A percentile compares a stretch with the other conserved stretches of the same genome.
phyloP scores from a whole-genome alignment of 257 asterid species.

The Ehretia macrophylla region DNA sequence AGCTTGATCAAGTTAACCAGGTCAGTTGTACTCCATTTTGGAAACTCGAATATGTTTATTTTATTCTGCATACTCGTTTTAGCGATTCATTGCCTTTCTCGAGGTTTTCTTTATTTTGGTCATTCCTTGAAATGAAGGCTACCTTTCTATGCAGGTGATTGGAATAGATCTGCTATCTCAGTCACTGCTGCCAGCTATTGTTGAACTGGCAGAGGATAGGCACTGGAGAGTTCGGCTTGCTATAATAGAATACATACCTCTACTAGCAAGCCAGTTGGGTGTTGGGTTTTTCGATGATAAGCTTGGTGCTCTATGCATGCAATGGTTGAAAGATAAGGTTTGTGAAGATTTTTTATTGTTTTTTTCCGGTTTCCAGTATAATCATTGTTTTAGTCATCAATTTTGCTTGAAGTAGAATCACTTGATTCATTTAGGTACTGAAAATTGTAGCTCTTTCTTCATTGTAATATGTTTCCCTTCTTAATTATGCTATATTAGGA shows the following conservation, averaged over 20 bases:
- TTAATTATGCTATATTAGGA: too few species aligned
- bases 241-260: slow-evolving; percentile 55
- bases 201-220: slow-evolving; percentile 72
- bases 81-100: background rate
- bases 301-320: slow-evolving; percentile 78
- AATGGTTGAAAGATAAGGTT: slow-evolving; percentile 76
- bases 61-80: background rate
- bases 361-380: background rate
- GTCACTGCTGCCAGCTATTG: slow-evolving; percentile 65
- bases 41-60: background rate
- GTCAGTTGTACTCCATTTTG: slow-evolving; percentile 22
- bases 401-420: background rate
- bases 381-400: background rate
- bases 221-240: slow-evolving; percentile 80
- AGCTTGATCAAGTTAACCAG: slow-evolving; percentile 91
- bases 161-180: slow-evolving; percentile 76
- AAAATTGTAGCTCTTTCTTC: too few species aligned
- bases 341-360: slow-evolving; percentile 8
- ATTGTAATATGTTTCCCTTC: too few species aligned
- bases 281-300: slow-evolving; percentile 71
- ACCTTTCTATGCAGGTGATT: slow-evolving; percentile 44
- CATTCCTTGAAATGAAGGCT: background rate
- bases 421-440: background rate
- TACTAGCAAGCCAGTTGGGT: slow-evolving; percentile 61
- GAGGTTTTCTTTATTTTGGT: slow-evolving; percentile 2